phyloP scores from a whole-genome alignment of 352 stramenopile species.

The Aphanomyces invadans region DNA sequence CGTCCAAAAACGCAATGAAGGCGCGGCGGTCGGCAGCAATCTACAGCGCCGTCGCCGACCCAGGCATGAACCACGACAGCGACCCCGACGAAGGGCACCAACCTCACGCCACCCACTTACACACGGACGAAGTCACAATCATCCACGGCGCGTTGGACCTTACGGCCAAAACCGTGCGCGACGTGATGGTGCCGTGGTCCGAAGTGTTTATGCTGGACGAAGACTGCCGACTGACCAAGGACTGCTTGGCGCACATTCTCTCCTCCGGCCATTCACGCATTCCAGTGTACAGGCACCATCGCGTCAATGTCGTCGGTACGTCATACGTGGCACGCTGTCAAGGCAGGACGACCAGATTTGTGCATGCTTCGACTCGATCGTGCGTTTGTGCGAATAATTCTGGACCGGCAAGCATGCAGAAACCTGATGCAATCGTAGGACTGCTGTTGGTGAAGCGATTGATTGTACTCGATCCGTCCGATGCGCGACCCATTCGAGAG shows the following conservation, averaged over 20 bases:
- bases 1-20: constrained; percentile 5
- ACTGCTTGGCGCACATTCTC: constrained; percentile 77
- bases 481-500: constrained; percentile 52
- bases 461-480: constrained; percentile 82
- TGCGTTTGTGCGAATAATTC: no score
- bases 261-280: constrained; percentile 81
- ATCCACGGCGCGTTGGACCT: constrained; percentile 88
- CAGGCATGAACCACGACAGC: constrained; percentile 29
- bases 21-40: constrained; percentile 27
- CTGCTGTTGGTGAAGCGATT: constrained; percentile 84
- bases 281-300: constrained; percentile 75
- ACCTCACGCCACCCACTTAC: constrained; percentile 42
- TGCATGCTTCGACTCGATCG: background rate
- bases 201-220: constrained; percentile 84
- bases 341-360: background rate
- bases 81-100: constrained; percentile 27
- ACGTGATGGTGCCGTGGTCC: constrained; percentile 85
- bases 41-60: constrained; percentile 29
- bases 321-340: no score
- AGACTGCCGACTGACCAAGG: constrained; percentile 61
- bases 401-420: no score
- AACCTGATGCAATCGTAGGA: no score
- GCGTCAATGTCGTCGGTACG: constrained; percentile 53
- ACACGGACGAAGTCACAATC: constrained; percentile 87
- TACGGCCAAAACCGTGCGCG: constrained; percentile 68